phyloP scores from a whole-genome alignment of 2,329 filamentous ascomycete genomes.

The Fusarium circinatum region DNA sequence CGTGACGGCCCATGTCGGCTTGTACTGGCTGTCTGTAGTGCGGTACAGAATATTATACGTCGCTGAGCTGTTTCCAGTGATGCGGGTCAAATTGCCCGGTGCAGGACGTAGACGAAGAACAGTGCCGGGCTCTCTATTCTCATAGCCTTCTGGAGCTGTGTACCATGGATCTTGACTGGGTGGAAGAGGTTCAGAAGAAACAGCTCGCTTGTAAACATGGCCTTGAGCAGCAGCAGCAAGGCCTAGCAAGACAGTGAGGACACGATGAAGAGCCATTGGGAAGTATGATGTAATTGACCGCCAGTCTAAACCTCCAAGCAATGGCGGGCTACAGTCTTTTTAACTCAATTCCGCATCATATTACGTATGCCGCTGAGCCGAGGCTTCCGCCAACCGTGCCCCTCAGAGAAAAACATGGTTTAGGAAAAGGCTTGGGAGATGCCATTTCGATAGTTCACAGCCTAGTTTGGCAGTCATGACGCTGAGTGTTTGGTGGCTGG shows the following conservation, averaged over 20 bases:
- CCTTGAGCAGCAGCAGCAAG: background rate
- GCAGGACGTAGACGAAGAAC: constrained; percentile 39
- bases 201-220: constrained; percentile 7
- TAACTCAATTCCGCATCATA: background rate
- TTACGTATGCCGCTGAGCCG: constrained; percentile 5
- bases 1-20: constrained; percentile 38
- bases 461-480: background rate
- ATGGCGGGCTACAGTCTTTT: background rate
- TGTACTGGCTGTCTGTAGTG: constrained; percentile 41
- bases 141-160: constrained; percentile 31
- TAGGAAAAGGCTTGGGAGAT: background rate
- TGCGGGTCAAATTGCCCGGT: constrained; percentile 37
- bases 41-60: constrained; percentile 41
- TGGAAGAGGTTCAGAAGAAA: constrained; percentile 14
- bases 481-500: background rate
- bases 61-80: constrained; percentile 32
- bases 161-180: constrained; percentile 43
- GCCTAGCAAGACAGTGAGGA: constrained; percentile 26
- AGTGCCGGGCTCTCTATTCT: constrained; percentile 32
- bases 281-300: background rate
- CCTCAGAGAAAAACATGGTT: background rate
- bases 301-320: no score
- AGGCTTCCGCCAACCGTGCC: background rate
- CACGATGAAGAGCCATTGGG: constrained; percentile 25
- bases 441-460: background rate